phyloP scores from a whole-genome alignment of 192 early-diverging fungal genomes.

The Pilaira anomala region DNA sequence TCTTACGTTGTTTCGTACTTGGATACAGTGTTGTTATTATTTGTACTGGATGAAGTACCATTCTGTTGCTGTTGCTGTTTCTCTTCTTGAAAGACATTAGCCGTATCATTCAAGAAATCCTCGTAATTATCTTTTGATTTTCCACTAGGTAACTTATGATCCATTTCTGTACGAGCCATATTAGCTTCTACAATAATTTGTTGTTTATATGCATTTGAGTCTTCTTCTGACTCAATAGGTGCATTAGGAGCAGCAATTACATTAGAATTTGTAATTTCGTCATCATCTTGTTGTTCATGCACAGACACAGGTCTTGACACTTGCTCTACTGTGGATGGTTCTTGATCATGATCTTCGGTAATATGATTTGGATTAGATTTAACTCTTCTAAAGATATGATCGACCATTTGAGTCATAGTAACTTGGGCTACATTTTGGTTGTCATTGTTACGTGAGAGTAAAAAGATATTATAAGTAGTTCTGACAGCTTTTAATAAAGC shows the following conservation, averaged over 20 bases:
- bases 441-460: constrained; percentile 63
- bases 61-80: constrained; percentile 12
- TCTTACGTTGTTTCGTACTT: not conserved
- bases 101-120: constrained; percentile 31
- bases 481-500: constrained; percentile 77
- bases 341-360: not conserved
- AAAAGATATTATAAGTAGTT: constrained; percentile 86
- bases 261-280: constrained; percentile 1
- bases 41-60: not conserved
- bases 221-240: not conserved
- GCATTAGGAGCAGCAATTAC: not conserved
- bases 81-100: constrained; percentile 28
- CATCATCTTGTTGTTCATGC: constrained; percentile 2
- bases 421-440: constrained; percentile 88
- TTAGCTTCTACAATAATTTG: constrained; percentile 36
- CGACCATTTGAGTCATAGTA: constrained; percentile 87
- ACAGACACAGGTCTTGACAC: not conserved
- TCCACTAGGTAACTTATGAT: constrained; percentile 21
- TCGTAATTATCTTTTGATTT: constrained; percentile 29
- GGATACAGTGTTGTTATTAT: not conserved
- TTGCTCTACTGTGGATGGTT: not conserved
- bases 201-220: constrained; percentile 19
- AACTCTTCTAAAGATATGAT: constrained; percentile 75
- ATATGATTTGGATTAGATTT: constrained; percentile 21
- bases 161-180: constrained; percentile 31